Evolutionary conservation across 495 filamentous ascomycete genomes (phyloP), one percentile per base, ranked within the genome.

Genomic region (Zalerion maritima): DNA sequence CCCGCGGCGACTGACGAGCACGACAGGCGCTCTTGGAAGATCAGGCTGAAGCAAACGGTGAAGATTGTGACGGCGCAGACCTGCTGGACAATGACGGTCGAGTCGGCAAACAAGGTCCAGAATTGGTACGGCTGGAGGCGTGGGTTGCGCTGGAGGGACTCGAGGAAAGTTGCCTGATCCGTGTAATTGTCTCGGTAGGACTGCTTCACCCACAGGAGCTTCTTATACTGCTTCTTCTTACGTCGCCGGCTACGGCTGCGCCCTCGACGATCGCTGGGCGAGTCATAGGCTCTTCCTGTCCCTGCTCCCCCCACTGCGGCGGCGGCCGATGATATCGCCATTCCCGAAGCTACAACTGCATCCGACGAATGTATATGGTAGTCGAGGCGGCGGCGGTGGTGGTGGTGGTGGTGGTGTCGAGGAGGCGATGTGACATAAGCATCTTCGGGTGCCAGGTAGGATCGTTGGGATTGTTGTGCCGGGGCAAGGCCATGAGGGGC

Each of bases 121-220:
- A 97, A 97, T 47, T 96, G 84, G 47, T 97, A 97, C 0, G 89
- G 86, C 24, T 85, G 77, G 22, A 96, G 73, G 11, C 85, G 75
- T 8, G 87, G 89, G 50, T 97, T 97, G 14, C 87, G 77, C 50
- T 97, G 91, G 6, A 97, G 70, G 38, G 94, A 82, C 43, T 91
- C 86, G 33, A 97, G 78, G 43, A 97, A 97, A 14, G 85, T 93
- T 25, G 79, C 76, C 48, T 85, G 81, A 49, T 97, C 89, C 27
- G 91, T 96, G 54, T 94, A 96, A 49, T 97, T 97, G 55, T 97
- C 89, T 12, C 91, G 87, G 51, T 93, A 97, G 24, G 79, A 82
- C 45, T 97, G 89, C 49, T 92, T 92, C 36, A 97, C 84, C 89
- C 89, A 97, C 11, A 97, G 64, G 35, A 97, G 58, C 57, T 96